These are phyloP conservation scores for Boletus vermiculosoides DNA, from an alignment of 768 basidiomycete genomes.

Conservation along the genomic window DNA sequence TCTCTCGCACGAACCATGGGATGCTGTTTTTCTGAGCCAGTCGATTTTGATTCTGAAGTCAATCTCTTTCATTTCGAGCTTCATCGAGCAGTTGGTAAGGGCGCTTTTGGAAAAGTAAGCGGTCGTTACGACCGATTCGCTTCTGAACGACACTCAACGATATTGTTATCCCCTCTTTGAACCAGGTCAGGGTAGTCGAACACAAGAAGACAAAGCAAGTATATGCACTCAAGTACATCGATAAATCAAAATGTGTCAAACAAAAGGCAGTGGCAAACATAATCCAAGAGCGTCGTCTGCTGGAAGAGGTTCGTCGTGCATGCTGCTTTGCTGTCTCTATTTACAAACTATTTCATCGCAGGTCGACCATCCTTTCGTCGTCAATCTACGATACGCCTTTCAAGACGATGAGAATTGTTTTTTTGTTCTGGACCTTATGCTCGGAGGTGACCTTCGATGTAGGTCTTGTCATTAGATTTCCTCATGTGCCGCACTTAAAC, in stretches of 20 bases:
- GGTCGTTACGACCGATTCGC: neutral
- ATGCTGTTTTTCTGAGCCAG: slow-evolving; percentile 63
- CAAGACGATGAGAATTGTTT: slow-evolving; percentile 98
- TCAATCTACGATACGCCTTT: slow-evolving; percentile 92
- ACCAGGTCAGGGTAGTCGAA: slow-evolving; percentile 92
- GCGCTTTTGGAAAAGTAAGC: slow-evolving; percentile 94
- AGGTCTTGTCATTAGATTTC: slow-evolving; percentile 32
- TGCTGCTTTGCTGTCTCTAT: slow-evolving; percentile 7
- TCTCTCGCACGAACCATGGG: slow-evolving; percentile 53
- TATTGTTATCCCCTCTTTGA: neutral
- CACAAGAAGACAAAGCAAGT: slow-evolving; percentile 91
- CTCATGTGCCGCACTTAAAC: neutral
- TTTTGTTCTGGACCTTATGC: slow-evolving; percentile 95
- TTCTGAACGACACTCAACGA: slow-evolving; percentile 7
- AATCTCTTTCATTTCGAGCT: slow-evolving; percentile 97
- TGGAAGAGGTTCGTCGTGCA: slow-evolving; percentile 75
- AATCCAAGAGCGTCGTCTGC: slow-evolving; percentile 87
- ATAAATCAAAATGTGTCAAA: slow-evolving; percentile 88
- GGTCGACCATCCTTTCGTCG: slow-evolving; percentile 88
- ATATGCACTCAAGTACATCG: slow-evolving; percentile 97
- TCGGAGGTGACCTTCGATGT: slow-evolving; percentile 93
- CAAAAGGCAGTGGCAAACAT: slow-evolving; percentile 91
- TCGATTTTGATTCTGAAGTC: slow-evolving; percentile 82
- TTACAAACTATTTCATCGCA: slow-evolving; percentile 26
- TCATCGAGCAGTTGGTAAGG: slow-evolving; percentile 92